Conservation (phyloP, 768 basidiomycete genomes). For the Suillus alpinus region DNA sequence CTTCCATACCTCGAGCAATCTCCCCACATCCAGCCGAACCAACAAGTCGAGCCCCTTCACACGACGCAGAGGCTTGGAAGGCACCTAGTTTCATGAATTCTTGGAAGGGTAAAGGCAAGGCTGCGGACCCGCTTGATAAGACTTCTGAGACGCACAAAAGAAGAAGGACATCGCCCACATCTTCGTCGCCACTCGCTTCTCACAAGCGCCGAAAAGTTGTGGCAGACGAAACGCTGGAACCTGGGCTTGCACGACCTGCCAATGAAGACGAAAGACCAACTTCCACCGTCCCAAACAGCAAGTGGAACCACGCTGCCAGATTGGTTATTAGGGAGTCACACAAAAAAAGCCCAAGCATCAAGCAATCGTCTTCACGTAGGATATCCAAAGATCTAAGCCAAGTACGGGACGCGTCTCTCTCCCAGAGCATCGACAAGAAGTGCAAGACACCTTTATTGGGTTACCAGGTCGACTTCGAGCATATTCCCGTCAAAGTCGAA, state of each 20-base stretch:
- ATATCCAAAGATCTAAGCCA: background rate
- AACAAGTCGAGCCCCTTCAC: conserved; percentile 9
- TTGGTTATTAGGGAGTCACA: background rate
- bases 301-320: background rate
- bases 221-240: background rate
- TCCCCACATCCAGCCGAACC: background rate
- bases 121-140: background rate
- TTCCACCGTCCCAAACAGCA: background rate
- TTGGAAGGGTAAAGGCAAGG: conserved; percentile 9
- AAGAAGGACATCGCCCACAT: conserved; percentile 6
- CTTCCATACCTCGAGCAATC: background rate
- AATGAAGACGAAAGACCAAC: background rate
- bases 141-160: background rate
- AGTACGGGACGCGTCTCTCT: background rate
- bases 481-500: conserved; percentile 7
- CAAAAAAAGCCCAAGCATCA: background rate
- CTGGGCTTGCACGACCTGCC: background rate
- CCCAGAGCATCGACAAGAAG: background rate
- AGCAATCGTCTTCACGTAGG: background rate
- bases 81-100: conserved; percentile 28
- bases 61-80: conserved; percentile 30
- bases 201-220: conserved; percentile 14
- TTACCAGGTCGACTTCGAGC: conserved; percentile 16
- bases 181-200: conserved; percentile 9
- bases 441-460: conserved; percentile 18